A percentile compares a stretch with the other conserved stretches of the same genome.
phyloP scores from a whole-genome alignment of 305 asterid species.

The Plantago lanceolata region DNA sequence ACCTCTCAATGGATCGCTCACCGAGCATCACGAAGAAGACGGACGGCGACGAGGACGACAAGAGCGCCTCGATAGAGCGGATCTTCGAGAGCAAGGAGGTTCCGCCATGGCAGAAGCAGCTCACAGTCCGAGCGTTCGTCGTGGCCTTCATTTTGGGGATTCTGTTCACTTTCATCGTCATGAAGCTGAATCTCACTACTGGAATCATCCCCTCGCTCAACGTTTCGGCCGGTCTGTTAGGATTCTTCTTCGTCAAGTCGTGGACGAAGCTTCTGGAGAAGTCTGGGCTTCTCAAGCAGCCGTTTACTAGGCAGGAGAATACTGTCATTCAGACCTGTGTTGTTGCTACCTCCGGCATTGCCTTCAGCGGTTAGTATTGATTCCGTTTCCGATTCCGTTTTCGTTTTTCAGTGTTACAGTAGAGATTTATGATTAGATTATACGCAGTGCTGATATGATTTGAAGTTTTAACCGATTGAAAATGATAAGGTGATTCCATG shows the following conservation, averaged over 20 bases:
- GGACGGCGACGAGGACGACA: slow-evolving; percentile 32
- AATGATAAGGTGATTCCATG: background rate
- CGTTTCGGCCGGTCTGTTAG: slow-evolving; percentile 93
- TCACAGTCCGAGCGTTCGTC: slow-evolving; percentile 69
- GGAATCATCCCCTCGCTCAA: slow-evolving; percentile 91
- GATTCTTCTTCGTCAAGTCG: slow-evolving; percentile 81
- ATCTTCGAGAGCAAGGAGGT: slow-evolving; percentile 69
- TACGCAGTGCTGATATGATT: too few species aligned
- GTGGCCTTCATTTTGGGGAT: slow-evolving; percentile 60
- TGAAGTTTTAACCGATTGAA: too few species aligned
- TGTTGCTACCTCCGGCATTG: slow-evolving; percentile 94
- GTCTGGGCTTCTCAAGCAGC: slow-evolving; percentile 72
- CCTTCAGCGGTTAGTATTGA: slow-evolving; percentile 64
- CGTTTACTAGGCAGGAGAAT: slow-evolving; percentile 85
- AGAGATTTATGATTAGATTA: too few species aligned
- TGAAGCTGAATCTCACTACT: slow-evolving; percentile 86
- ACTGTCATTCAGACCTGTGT: slow-evolving; percentile 94
- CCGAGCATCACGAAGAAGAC: slow-evolving; percentile 33
- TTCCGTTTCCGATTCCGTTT: background rate
- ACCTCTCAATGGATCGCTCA: slow-evolving; percentile 41
- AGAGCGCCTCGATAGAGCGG: slow-evolving; percentile 45
- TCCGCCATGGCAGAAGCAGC: slow-evolving; percentile 81
- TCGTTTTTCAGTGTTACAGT: background rate
- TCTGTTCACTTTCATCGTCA: slow-evolving; percentile 82
- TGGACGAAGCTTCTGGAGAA: slow-evolving; percentile 74